These are phyloP conservation scores for Salvia splendens DNA, from an alignment of 257 asterid genomes.

Conservation along the genomic window DNA sequence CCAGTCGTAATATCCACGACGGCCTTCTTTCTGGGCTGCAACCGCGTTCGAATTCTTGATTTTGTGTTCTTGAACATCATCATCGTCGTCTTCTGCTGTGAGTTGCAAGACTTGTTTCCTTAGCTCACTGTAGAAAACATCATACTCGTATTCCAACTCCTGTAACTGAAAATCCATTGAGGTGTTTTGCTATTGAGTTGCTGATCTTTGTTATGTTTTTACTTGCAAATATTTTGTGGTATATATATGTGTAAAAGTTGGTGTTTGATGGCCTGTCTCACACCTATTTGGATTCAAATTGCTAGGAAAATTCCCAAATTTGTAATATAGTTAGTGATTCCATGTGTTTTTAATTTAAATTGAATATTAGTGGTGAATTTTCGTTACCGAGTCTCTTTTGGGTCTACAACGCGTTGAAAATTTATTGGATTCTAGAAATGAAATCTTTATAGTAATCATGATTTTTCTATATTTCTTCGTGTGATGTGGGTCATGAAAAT, in stretches of 20 bases:
- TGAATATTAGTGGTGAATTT: constrained; percentile 9
- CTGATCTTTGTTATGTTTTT: background rate
- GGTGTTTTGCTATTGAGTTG: constrained; percentile 3
- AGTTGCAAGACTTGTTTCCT: constrained; percentile 51
- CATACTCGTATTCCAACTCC: constrained; percentile 54
- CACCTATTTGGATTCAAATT: constrained; percentile 35
- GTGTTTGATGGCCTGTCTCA: constrained; percentile 24
- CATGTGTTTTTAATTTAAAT: background rate
- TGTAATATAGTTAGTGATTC: constrained; percentile 27
- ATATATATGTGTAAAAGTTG: constrained; percentile 22
- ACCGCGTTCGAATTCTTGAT: constrained; percentile 16
- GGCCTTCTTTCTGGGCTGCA: constrained; percentile 13
- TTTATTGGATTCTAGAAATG: background rate
- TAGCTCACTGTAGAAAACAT: constrained; percentile 58
- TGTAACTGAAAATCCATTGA: constrained; percentile 46
- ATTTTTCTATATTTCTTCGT: background rate
- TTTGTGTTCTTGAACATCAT: background rate
- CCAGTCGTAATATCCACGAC: constrained; percentile 35
- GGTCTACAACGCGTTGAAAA: constrained; percentile 35
- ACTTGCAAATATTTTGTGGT: background rate
- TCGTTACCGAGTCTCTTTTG: constrained; percentile 9
- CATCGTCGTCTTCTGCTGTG: constrained; percentile 58
- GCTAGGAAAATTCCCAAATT: constrained; percentile 47
- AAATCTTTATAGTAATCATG: background rate
- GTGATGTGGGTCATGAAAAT: background rate